Conservation (phyloP, 345 rosid species). For the Arabidopsis suecica region DNA sequence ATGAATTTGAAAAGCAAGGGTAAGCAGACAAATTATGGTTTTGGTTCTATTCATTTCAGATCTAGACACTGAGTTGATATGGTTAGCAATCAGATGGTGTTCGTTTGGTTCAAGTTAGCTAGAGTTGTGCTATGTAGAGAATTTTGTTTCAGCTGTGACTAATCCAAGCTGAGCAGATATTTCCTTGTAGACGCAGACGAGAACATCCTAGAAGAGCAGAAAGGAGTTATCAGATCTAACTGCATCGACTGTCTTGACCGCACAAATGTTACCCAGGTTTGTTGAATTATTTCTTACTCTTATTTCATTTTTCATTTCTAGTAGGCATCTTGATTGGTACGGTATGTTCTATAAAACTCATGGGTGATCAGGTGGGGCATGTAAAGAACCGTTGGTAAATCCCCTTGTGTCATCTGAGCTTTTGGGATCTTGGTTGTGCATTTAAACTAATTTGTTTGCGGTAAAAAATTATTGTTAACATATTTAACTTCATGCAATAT, state of each 20-base stretch:
- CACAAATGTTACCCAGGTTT: conserved; percentile 97
- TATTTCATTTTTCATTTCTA: conserved; percentile 4
- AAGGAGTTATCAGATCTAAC: conserved; percentile 85
- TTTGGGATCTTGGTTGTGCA: background rate
- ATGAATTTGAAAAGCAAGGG: conserved; percentile 87
- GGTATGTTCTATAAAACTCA: conserved; percentile 20
- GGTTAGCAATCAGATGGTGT: conserved; percentile 17
- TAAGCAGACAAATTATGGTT: conserved; percentile 46
- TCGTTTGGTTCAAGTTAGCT: conserved; percentile 23
- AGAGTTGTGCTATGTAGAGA: conserved; percentile 39
- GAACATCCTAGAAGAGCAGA: conserved; percentile 79
- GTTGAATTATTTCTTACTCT: conserved; percentile 14
- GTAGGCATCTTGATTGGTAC: conserved; percentile 37
- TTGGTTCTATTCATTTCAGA: conserved; percentile 13
- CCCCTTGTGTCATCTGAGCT: conserved; percentile 15
- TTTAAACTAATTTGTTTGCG: background rate
- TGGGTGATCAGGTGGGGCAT: background rate
- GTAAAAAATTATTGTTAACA: background rate
- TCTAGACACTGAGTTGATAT: conserved; percentile 19
- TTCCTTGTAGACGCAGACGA: conserved; percentile 73
- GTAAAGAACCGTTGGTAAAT: background rate
- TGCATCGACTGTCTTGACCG: conserved; percentile 99
- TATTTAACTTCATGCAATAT: background rate
- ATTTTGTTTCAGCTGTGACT: conserved; percentile 53
- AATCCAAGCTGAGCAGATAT: conserved; percentile 87